Conservation (phyloP, 2,329 filamentous ascomycete species). For the Venturia carpophila region DNA sequence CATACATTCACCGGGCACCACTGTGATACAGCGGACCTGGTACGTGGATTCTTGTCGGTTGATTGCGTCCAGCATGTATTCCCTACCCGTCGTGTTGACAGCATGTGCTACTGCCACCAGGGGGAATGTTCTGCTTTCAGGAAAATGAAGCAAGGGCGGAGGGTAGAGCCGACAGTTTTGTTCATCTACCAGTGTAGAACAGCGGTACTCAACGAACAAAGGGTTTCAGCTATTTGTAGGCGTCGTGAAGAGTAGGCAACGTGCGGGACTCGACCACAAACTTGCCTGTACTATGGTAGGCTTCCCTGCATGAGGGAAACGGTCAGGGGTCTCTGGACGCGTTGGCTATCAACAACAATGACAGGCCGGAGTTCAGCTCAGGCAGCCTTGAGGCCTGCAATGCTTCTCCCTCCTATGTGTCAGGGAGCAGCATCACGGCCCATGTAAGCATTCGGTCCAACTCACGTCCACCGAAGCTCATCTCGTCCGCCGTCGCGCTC, state of each 20-base stretch:
- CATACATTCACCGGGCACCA: too few species aligned
- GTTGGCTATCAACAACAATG: not conserved
- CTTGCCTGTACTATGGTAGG: not conserved
- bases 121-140: not conserved
- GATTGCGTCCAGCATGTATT: too few species aligned
- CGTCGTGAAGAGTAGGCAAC: not conserved
- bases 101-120: not conserved
- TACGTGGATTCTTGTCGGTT: too few species aligned
- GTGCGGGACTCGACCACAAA: too few species aligned
- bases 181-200: too few species aligned
- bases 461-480: not conserved
- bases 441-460: not conserved
- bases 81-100: not conserved
- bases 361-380: not conserved
- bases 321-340: not conserved
- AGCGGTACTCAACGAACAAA: not conserved
- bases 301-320: not conserved
- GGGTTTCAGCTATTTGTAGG: not conserved
- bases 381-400: not conserved
- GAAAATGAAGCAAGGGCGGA: not conserved
- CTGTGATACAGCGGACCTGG: too few species aligned
- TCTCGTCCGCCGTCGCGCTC: not conserved
- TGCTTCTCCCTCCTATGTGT: too few species aligned
- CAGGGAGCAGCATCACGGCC: not conserved
- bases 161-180: too few species aligned